phyloP scores from a whole-genome alignment of 1,139 yeast species.

The Suhomyces kunorum region DNA sequence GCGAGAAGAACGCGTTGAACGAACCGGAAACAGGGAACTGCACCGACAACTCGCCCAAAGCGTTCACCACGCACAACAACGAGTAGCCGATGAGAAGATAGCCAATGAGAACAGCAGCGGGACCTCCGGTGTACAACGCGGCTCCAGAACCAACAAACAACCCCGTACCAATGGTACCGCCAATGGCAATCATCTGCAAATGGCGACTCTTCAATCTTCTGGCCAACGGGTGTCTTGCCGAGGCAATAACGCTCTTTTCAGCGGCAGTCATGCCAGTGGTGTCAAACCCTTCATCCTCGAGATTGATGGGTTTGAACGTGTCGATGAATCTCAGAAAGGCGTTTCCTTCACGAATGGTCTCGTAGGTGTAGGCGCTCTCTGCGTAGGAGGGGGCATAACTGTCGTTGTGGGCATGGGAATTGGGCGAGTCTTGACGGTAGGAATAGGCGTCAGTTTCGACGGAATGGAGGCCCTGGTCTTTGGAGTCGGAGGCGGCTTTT shows the following conservation, averaged over 20 bases:
- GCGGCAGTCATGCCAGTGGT: slow-evolving; percentile 26
- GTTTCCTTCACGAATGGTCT: slow-evolving; percentile 19
- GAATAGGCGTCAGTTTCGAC: slow-evolving; percentile 19
- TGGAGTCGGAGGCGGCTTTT: slow-evolving; percentile 22
- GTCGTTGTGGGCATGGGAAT: slow-evolving; percentile 4
- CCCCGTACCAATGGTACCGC: slow-evolving; percentile 42
- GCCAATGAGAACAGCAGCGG: slow-evolving; percentile 41
- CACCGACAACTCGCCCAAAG: slow-evolving; percentile 33
- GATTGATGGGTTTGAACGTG: slow-evolving; percentile 43
- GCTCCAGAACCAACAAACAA: slow-evolving; percentile 69
- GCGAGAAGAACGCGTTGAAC: slow-evolving; percentile 31
- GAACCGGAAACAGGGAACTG: slow-evolving; percentile 34
- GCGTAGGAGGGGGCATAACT: slow-evolving; percentile 10
- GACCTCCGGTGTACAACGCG: slow-evolving; percentile 68
- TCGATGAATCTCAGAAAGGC: slow-evolving; percentile 29
- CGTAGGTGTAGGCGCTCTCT: slow-evolving; percentile 19
- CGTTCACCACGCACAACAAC: slow-evolving; percentile 29
- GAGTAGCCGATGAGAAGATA: slow-evolving; percentile 28
- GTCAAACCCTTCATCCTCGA: slow-evolving; percentile 45
- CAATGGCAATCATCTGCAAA: slow-evolving; percentile 32
- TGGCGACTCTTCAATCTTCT: slow-evolving; percentile 32
- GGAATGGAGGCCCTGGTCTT: slow-evolving; percentile 17
- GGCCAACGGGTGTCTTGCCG: slow-evolving; percentile 27
- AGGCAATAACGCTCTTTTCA: slow-evolving; percentile 38
- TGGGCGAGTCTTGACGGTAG: slow-evolving; percentile 15